Conservation (phyloP, 1,139 yeast species). For the Pichia sp. region DNA sequence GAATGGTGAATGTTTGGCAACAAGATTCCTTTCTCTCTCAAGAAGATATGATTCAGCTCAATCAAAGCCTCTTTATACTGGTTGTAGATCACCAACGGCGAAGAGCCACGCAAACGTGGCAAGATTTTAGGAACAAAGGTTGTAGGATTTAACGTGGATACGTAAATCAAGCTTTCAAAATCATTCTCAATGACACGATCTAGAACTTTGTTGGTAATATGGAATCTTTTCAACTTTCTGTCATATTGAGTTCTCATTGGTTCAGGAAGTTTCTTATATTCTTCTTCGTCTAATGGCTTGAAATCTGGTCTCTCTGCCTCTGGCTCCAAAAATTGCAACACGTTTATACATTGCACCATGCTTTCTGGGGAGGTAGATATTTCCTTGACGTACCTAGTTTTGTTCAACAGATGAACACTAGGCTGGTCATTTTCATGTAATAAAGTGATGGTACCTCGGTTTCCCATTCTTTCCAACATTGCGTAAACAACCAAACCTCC, state of each 20-base stretch:
- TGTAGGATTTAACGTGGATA: constrained; percentile 67
- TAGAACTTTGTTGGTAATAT: constrained; percentile 50
- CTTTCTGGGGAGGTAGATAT: constrained; percentile 43
- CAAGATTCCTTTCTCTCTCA: constrained; percentile 62
- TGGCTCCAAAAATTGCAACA: constrained; percentile 82
- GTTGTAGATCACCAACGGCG: constrained; percentile 78
- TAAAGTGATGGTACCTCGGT: constrained; percentile 70
- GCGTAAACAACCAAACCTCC: constrained; percentile 83
- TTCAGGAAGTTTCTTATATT: constrained; percentile 52
- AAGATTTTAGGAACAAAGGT: constrained; percentile 59
- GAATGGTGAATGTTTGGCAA: constrained; percentile 85
- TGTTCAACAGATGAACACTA: constrained; percentile 64
- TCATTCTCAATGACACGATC: constrained; percentile 45
- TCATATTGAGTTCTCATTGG: constrained; percentile 62
- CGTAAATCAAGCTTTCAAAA: constrained; percentile 76
- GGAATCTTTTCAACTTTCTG: constrained; percentile 58
- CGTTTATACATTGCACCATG: constrained; percentile 65
- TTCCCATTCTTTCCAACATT: constrained; percentile 84
- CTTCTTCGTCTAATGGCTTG: constrained; percentile 47
- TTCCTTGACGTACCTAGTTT: constrained; percentile 57
- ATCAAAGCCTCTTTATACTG: constrained; percentile 76
- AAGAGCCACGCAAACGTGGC: constrained; percentile 73
- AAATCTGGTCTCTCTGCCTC: constrained; percentile 51
- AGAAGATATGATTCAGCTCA: constrained; percentile 64
- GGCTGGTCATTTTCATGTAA: constrained; percentile 93